Percentiles rank a stretch among this genome's conserved stretches.
These are phyloP conservation scores for Trypanosoma melophagium DNA, from an alignment of 208 protist genomes.

Conservation along the genomic window DNA sequence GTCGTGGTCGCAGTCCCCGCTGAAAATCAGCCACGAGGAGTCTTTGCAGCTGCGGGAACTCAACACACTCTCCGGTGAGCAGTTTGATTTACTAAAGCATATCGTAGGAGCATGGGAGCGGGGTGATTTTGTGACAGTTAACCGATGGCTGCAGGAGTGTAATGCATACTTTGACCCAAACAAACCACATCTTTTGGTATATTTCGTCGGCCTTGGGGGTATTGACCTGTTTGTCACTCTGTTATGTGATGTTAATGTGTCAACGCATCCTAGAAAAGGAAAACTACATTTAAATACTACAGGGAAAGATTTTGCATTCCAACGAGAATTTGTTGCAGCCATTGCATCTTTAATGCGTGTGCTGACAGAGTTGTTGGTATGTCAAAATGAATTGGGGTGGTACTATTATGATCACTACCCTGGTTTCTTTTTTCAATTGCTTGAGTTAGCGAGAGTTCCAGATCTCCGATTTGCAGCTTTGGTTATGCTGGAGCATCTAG, in stretches of 20 bases:
- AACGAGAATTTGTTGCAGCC: conserved; percentile 33
- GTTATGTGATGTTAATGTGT: conserved; percentile 53
- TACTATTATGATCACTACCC: conserved; percentile 80
- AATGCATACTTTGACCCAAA: conserved; percentile 47
- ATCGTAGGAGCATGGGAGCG: conserved; percentile 22
- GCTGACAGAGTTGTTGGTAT: conserved; percentile 68
- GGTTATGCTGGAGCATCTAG: conserved; percentile 68
- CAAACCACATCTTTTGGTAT: conserved; percentile 39
- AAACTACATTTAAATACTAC: conserved; percentile 2
- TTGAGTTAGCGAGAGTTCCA: conserved; percentile 61
- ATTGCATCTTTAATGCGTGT: conserved; percentile 37
- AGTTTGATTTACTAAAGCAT: conserved; percentile 17
- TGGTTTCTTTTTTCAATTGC: conserved; percentile 66
- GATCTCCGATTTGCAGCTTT: conserved; percentile 31
- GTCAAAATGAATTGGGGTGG: conserved; percentile 72
- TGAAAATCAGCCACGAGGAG: background rate
- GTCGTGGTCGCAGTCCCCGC: conserved; percentile 17
- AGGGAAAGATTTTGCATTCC: conserved; percentile 13
- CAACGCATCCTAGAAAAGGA: conserved; percentile 3
- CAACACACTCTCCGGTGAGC: conserved; percentile 15
- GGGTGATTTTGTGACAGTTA: conserved; percentile 19
- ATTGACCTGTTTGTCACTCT: conserved; percentile 66
- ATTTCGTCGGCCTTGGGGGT: conserved; percentile 68
- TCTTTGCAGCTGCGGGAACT: conserved; percentile 2
- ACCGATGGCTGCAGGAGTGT: conserved; percentile 32